Conservation (phyloP, 805 yeast genomes). For the Candida alai region DNA sequence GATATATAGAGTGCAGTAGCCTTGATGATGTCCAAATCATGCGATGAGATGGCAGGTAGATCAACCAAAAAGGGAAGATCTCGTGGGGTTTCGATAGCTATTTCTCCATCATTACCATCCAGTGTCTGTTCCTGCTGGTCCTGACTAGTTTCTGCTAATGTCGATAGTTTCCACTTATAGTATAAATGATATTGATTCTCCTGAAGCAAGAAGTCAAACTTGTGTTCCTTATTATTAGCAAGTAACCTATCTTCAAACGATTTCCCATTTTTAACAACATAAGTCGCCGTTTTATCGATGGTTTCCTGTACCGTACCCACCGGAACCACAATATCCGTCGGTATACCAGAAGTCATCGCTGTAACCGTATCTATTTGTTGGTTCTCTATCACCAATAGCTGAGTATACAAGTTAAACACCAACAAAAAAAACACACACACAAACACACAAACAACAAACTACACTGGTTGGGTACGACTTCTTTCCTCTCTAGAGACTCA, state of each 20-base stretch:
- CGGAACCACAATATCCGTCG: conserved; percentile 32
- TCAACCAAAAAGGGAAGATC: conserved; percentile 23
- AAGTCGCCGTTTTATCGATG: conserved; percentile 69
- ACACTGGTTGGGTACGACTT: too few relatives aligned
- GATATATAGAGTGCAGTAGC: conserved; percentile 69
- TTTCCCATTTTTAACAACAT: conserved; percentile 64
- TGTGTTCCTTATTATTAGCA: conserved; percentile 43
- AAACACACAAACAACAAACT: too few relatives aligned
- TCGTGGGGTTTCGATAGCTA: conserved; percentile 13
- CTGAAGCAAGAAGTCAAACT: conserved; percentile 61
- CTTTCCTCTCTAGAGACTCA: too few relatives aligned
- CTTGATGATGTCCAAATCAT: conserved; percentile 68
- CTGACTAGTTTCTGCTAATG: neutral
- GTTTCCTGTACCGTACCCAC: conserved; percentile 48
- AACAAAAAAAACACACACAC: too few relatives aligned
- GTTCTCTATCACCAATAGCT: too few relatives aligned
- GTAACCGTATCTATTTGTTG: too few relatives aligned
- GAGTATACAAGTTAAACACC: too few relatives aligned
- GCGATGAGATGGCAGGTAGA: conserved; percentile 38
- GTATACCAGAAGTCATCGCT: too few relatives aligned
- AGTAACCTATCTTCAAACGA: conserved; percentile 59
- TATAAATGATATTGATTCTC: conserved; percentile 54
- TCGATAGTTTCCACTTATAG: conserved; percentile 45
- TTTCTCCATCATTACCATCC: neutral
- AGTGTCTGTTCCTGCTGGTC: conserved; percentile 8